Percentiles rank a stretch among this genome's conserved stretches.
Evolutionary conservation across 2,329 filamentous ascomycete genomes (phyloP).

Genomic region (Fusarium transvaalense): DNA sequence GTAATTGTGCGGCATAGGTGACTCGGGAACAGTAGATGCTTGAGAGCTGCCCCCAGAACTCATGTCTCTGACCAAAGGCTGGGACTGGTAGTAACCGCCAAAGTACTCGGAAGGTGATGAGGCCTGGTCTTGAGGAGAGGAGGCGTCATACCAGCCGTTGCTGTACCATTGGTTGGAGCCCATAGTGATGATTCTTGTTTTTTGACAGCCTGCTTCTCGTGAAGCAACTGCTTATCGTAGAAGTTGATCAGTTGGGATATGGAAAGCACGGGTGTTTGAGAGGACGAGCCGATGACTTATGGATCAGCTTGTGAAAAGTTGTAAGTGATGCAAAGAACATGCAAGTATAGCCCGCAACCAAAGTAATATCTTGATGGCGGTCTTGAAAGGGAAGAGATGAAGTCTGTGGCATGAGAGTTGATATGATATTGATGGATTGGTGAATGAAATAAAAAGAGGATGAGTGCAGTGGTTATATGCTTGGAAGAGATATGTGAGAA

Average conservation of each 20-base stretch:
- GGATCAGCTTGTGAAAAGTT: slow-evolving; percentile 10
- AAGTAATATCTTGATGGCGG: slow-evolving; percentile 36
- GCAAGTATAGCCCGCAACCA: slow-evolving; percentile 32
- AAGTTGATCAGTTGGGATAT: slow-evolving; percentile 13
- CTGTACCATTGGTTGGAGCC: slow-evolving; percentile 31
- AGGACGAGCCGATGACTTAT: slow-evolving; percentile 24
- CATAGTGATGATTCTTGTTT: slow-evolving; percentile 25
- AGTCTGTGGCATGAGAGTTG: slow-evolving; percentile 36
- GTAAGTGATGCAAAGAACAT: slow-evolving; percentile 12
- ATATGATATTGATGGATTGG: slow-evolving; percentile 11
- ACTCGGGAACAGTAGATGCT: slow-evolving; percentile 46
- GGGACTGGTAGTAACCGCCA: slow-evolving; percentile 42
- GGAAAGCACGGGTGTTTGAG: slow-evolving; percentile 29
- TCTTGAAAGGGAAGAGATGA: slow-evolving; percentile 28
- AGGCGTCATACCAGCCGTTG: slow-evolving; percentile 27
- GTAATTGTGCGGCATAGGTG: slow-evolving; percentile 41
- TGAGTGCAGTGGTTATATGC: slow-evolving; percentile 32
- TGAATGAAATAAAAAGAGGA: slow-evolving; percentile 10
- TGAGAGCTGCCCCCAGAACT: slow-evolving; percentile 51
- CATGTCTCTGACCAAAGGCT: slow-evolving; percentile 46
- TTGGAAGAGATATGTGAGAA: slow-evolving; percentile 10
- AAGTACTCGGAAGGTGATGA: slow-evolving; percentile 37
- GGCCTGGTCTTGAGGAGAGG: slow-evolving; percentile 39
- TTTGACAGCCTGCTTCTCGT: neutral
- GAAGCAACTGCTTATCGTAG: slow-evolving; percentile 3